Evolutionary conservation across 352 stramenopile genomes (phyloP), one percentile per base, ranked within the genome.

Genomic region (Globisporangium spinosum): DNA sequence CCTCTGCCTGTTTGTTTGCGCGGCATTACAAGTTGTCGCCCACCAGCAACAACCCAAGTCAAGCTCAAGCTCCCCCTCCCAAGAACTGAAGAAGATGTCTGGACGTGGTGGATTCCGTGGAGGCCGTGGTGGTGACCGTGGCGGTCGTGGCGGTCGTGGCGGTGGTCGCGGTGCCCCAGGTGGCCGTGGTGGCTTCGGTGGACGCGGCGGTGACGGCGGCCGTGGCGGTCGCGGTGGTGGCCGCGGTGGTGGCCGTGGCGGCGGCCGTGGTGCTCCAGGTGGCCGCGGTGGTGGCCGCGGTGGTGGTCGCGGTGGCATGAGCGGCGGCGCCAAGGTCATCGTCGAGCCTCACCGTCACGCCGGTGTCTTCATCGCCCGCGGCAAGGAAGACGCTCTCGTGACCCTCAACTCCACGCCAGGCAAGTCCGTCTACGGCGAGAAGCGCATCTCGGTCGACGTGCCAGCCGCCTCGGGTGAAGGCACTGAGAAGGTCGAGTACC

Each of bases 401-500:
- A 99, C 98, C 34, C 90, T 99, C 62, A 99, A 99, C 83, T 98
- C 94, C 69, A 99, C 97, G 29, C 98, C 98, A 32, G 97, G 97
- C 75, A 98, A 99, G 87, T 93, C 73, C n/a, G 98, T 99, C 43
- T 99, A 99, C 83, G 98, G 97, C 68, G 98, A 99, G 82, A 99
- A 99, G 87, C 88, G 96, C 74, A 99, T 99, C 71, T 98, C 90
- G 57, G 97, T 99, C 2, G 98, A 99, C 64, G 95, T 97, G 43
- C 89, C 96, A 7, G 79, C 90, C 13, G 90, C 94, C 47, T 89
- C 85, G 58, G 86, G 92, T 47, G 91, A 97, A 70, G 89, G 90
- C 63, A 91, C 91, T 0, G 91, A 96, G 70, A 99, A 99, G 90
- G 91, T 99, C 38, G 98, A 99, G 83, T 99, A 99, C 85, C 95